A percentile compares a stretch with the other conserved stretches of the same genome.
Conservation (phyloP, 106 monocot species). For the Narthecium ossifragum region DNA sequence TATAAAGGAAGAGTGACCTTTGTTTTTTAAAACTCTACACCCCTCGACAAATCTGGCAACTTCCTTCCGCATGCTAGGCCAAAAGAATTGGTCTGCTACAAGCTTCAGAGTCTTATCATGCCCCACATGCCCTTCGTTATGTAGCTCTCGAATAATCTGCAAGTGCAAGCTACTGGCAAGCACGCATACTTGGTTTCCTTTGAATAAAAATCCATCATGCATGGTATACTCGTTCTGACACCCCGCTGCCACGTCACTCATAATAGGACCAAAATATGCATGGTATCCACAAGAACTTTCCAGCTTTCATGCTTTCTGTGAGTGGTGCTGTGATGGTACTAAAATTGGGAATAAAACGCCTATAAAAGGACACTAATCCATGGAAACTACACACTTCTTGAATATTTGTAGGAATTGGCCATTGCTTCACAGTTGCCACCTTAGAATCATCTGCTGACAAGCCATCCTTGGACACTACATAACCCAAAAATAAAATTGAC, state of each 20-base stretch:
- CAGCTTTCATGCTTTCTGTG: neutral
- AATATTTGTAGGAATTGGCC: neutral
- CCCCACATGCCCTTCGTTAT: neutral
- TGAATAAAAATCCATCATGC: neutral
- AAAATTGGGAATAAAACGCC: too few relatives aligned
- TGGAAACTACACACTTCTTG: neutral
- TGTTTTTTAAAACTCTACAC: neutral
- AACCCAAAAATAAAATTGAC: neutral
- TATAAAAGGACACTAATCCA: neutral
- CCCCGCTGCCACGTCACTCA: too few relatives aligned
- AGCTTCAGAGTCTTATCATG: neutral
- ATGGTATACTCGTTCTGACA: neutral
- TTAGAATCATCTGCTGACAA: neutral
- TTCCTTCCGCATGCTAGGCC: neutral
- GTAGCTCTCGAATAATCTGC: neutral
- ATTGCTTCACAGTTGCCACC: neutral
- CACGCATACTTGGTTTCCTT: neutral
- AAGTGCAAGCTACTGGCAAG: neutral
- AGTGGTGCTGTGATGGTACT: neutral
- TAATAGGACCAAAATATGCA: too few relatives aligned
- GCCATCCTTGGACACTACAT: neutral
- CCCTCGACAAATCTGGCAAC: neutral
- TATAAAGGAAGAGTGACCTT: neutral
- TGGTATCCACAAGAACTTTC: neutral
- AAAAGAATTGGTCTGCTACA: neutral